Evolutionary conservation across 164 flowering plant species (phyloP), one percentile per base, ranked within the genome.

Genomic region (Magnolia kwangsiensis): DNA sequence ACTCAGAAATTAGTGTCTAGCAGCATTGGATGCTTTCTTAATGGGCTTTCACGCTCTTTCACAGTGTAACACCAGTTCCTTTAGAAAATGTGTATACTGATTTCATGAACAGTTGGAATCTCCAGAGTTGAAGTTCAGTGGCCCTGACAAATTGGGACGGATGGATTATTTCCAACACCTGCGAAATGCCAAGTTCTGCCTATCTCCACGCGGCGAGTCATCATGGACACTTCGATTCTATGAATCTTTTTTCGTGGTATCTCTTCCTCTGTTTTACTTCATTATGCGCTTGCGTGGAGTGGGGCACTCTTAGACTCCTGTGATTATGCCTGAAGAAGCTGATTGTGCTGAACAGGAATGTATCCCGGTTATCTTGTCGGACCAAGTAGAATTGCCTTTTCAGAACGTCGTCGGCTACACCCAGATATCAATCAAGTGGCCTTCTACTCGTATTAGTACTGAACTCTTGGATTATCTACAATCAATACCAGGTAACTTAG

Each of bases 201-300:
- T 96, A 49, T 94, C 95, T 72, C 99, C 99, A 45, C 97, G 99
- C 51, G 99, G 99, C n/a, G 96, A 91, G 74, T 96, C 99, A 45
- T 96, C 99, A 7, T 94, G 99, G 99, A 92, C 98, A 7, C 97
- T 94, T 78, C 95, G 99, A 55, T 92, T 92, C 74, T 94, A 88
- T 18, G 99, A 96, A 82, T 89, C 99, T 4, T 96, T 80, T 76
- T 96, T 94, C 85, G 98, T 94, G 98, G 95, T 95, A 61, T 76
- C 71, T 85, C 51, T 85, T 23, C 29, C 71, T 13, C 13, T 66
- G 50, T 31, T 67, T 67, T 29, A 24, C 18, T 31, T 16, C 82
- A 55, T 37, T 37, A 37, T 55, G 10, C 13, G 0, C 18, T 2
- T 11, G 18, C 13, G 2, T 11, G 61, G 18, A 55, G 19, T 55